Evolutionary conservation across 192 early-diverging fungal genomes (phyloP).

Genomic region (Coemansia nantahalensis): DNA sequence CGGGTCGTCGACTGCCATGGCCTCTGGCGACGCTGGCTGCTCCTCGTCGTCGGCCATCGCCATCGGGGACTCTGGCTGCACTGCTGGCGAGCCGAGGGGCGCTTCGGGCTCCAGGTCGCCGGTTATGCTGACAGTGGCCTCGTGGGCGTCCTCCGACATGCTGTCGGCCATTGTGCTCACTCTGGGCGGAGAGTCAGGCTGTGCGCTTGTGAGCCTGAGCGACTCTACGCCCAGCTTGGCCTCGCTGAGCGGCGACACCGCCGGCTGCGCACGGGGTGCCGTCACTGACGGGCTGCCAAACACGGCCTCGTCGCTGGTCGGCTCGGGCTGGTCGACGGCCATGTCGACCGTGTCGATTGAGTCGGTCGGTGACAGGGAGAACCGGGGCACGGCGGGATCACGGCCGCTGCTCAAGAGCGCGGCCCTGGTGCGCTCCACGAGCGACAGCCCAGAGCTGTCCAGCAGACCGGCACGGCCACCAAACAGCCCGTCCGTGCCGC

Average conservation of each 20-base stretch:
- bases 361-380: background rate
- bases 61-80: background rate
- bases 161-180: too few relatives aligned
- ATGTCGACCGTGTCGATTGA: background rate
- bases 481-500: background rate
- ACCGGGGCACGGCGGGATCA: background rate
- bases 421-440: too few relatives aligned
- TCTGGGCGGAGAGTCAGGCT: too few relatives aligned
- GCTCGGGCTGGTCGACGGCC: background rate
- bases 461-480: background rate
- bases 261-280: background rate
- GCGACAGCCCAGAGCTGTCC: too few relatives aligned
- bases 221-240: background rate
- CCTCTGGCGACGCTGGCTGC: slow-evolving; percentile 2
- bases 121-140: too few relatives aligned
- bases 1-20: background rate
- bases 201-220: background rate
- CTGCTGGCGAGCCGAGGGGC: background rate
- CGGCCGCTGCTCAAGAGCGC: background rate
- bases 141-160: too few relatives aligned
- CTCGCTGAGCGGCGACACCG: background rate
- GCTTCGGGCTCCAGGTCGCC: background rate
- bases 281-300: slow-evolving; percentile 6
- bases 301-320: background rate
- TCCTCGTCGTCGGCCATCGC: background rate